Conservation (phyloP, 441 rosid species). For the Euphorbia schlechtendalii region DNA sequence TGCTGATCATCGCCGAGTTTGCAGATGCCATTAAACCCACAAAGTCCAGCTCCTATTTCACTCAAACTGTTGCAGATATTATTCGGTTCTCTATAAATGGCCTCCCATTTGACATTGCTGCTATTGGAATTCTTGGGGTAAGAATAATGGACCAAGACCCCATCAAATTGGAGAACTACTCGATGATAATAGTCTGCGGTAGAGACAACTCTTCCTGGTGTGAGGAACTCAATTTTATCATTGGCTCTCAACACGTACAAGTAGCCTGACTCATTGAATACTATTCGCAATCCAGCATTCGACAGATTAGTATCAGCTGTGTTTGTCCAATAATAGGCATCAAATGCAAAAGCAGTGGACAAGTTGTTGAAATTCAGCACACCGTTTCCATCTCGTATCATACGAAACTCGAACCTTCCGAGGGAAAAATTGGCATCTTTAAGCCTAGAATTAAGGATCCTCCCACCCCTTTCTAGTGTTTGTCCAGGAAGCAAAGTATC, state of each 20-base stretch:
- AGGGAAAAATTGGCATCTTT: constrained; percentile 20
- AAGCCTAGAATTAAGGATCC: constrained; percentile 16
- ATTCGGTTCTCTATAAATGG: constrained; percentile 5
- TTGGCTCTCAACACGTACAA: constrained; percentile 9
- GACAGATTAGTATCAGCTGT: constrained; percentile 8
- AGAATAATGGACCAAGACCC: constrained; percentile 29
- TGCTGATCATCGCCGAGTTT: no score
- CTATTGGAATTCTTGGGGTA: constrained; percentile 19
- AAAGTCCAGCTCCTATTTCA: no score
- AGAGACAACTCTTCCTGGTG: neutral
- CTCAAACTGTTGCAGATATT: constrained; percentile 29
- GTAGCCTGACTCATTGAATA: neutral
- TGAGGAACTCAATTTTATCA: neutral
- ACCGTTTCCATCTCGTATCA: constrained; percentile 21
- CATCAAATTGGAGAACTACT: constrained; percentile 34
- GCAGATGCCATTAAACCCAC: no score
- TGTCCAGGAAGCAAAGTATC: constrained; percentile 44
- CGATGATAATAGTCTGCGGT: constrained; percentile 27
- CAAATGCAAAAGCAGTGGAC: neutral
- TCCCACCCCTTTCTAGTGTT: neutral
- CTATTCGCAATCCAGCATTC: constrained; percentile 12
- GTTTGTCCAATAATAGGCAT: constrained; percentile 15
- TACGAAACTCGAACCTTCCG: constrained; percentile 34
- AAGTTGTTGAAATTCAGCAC: constrained; percentile 23
- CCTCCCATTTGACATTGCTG: constrained; percentile 11